These are phyloP conservation scores for Coffea eugenioides DNA, from an alignment of 257 asterid species.

Conservation along the genomic window DNA sequence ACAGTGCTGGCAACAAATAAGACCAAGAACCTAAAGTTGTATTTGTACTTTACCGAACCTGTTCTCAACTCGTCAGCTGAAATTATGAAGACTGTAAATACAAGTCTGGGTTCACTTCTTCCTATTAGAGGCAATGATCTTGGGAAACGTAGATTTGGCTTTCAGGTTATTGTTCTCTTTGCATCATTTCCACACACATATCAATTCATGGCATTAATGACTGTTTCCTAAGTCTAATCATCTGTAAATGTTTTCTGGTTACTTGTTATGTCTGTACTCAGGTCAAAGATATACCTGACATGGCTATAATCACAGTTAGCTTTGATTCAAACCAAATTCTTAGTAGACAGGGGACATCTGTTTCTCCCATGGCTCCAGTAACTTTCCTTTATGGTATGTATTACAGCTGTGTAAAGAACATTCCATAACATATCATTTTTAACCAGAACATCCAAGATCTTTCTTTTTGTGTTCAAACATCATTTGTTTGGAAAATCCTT, in stretches of 20 bases:
- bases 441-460: not conserved
- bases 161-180: conserved; percentile 51
- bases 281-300: conserved; percentile 55
- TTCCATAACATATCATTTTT: not conserved
- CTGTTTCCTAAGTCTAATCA: not conserved
- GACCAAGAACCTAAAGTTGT: conserved; percentile 56
- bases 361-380: conserved; percentile 72
- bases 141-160: conserved; percentile 87
- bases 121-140: conserved; percentile 58
- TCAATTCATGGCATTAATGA: not conserved
- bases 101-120: conserved; percentile 61
- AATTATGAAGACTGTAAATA: conserved; percentile 56
- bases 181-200: not conserved
- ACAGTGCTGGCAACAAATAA: conserved; percentile 74
- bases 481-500: not conserved
- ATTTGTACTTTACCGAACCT: conserved; percentile 76
- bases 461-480: not conserved
- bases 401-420: not conserved
- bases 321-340: conserved; percentile 53
- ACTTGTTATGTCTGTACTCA: conserved; percentile 21
- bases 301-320: conserved; percentile 68
- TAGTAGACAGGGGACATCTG: conserved; percentile 74
- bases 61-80: conserved; percentile 74
- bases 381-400: conserved; percentile 84
- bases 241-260: not conserved